Percentiles rank a stretch among this genome's conserved stretches.
phyloP scores from a whole-genome alignment of 257 asterid genomes.

The Petrea volubilis region DNA sequence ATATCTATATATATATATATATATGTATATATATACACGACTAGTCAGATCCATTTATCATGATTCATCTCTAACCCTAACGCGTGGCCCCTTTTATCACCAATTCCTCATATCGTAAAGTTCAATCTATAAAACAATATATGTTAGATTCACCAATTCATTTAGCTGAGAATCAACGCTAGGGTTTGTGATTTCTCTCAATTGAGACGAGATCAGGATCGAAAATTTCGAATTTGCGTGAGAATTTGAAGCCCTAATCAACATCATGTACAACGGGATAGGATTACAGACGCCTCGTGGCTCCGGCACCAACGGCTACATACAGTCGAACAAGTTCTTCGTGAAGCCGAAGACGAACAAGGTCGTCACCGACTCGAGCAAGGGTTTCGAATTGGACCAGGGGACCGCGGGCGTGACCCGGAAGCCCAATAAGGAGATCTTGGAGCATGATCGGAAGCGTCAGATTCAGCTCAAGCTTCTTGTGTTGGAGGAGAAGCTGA shows the following conservation, averaged over 20 bases:
- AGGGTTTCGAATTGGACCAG: constrained; percentile 62
- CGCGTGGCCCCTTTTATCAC: not conserved
- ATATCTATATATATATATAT: too few species aligned
- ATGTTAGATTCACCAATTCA: not conserved
- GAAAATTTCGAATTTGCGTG: not conserved
- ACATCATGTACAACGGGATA: constrained; percentile 95
- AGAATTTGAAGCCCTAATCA: not conserved
- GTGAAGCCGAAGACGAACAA: constrained; percentile 56
- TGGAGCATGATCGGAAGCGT: constrained; percentile 97
- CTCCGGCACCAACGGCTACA: constrained; percentile 90
- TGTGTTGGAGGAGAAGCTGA: constrained; percentile 69
- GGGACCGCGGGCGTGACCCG: constrained; percentile 75
- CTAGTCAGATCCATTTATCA: not conserved
- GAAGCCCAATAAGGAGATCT: constrained; percentile 63
- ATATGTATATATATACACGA: not conserved
- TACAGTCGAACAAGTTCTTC: constrained; percentile 77
- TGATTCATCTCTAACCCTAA: not conserved
- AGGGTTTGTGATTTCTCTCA: not conserved
- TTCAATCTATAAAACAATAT: not conserved
- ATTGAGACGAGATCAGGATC: not conserved
- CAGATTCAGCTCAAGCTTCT: constrained; percentile 79
- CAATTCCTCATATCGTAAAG: not conserved
- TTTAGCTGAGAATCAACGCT: not conserved
- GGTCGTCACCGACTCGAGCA: constrained; percentile 48
- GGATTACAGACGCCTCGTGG: constrained; percentile 90